Conservation (phyloP, 257 asterid species). For the Scutellaria galericulata region DNA sequence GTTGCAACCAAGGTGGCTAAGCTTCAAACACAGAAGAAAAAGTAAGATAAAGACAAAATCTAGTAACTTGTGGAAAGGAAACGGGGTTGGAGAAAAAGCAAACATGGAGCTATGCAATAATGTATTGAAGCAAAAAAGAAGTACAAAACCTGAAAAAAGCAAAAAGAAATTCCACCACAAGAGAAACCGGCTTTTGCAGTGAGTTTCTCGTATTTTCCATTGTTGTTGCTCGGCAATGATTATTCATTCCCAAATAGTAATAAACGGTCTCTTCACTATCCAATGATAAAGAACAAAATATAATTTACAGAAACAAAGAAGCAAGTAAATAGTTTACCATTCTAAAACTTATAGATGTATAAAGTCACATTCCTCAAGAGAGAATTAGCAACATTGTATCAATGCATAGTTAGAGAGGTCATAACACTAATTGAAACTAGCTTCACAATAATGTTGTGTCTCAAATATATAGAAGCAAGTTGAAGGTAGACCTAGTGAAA, state of each 20-base stretch:
- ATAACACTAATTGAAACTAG: neutral
- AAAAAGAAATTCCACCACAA: constrained; percentile 22
- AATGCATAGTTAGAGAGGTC: too few relatives aligned
- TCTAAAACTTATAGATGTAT: neutral
- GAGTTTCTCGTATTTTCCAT: neutral
- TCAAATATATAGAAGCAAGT: neutral
- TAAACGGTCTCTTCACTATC: neutral
- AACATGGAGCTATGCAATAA: neutral
- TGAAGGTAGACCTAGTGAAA: neutral
- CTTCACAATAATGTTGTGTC: neutral
- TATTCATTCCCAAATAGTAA: neutral
- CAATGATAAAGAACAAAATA: neutral
- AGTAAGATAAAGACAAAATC: neutral
- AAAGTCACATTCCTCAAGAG: too few relatives aligned
- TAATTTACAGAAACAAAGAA: neutral
- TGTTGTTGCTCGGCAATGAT: neutral
- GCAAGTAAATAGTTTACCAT: neutral
- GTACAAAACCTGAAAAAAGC: constrained; percentile 20
- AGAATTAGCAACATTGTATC: too few relatives aligned
- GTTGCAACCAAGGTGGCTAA: neutral
- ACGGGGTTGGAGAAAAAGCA: neutral
- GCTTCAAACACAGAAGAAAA: neutral
- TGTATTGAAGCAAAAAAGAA: neutral
- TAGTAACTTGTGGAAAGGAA: constrained; percentile 22
- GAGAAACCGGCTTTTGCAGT: neutral